Evolutionary conservation across 768 basidiomycete species (phyloP).

Genomic region (Sarcodon sp.): DNA sequence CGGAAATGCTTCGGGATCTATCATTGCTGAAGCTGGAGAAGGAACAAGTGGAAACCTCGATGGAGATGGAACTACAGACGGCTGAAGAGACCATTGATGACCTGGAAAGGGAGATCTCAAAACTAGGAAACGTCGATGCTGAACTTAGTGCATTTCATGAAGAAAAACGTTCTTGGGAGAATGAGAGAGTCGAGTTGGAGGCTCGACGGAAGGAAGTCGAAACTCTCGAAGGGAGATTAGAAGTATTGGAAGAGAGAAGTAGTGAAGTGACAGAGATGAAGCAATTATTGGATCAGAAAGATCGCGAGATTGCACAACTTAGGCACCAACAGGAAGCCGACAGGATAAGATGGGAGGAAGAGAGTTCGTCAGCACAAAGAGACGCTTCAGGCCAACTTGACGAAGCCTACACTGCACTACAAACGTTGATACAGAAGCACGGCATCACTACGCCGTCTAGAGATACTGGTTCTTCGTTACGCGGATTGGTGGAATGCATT

Average conservation of each 20-base stretch:
- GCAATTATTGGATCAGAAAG: constrained; percentile 21
- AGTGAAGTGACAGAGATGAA: constrained; percentile 29
- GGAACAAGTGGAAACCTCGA: constrained; percentile 49
- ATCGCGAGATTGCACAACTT: constrained; percentile 27
- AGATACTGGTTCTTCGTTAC: constrained; percentile 10
- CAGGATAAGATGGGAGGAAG: constrained; percentile 35
- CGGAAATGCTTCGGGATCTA: constrained; percentile 47
- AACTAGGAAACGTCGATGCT: constrained; percentile 32
- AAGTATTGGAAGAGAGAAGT: constrained; percentile 27
- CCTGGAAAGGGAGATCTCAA: constrained; percentile 41
- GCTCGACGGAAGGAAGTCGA: constrained; percentile 18
- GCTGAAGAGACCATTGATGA: constrained; percentile 53
- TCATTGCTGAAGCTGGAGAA: constrained; percentile 54
- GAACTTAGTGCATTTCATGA: constrained; percentile 23
- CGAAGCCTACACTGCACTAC: constrained; percentile 32
- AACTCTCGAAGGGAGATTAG: constrained; percentile 27
- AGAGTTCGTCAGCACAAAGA: constrained; percentile 34
- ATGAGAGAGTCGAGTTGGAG: constrained; percentile 30
- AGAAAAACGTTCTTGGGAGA: constrained; percentile 38
- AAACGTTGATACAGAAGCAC: constrained; percentile 40
- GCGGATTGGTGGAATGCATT: constrained; percentile 13
- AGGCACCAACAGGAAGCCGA: constrained; percentile 29
- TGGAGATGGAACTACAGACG: constrained; percentile 51
- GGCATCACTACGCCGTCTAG: constrained; percentile 35
- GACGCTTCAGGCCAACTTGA: constrained; percentile 41